phyloP scores from a whole-genome alignment of 768 basidiomycete genomes.

The Boletales sp. region DNA sequence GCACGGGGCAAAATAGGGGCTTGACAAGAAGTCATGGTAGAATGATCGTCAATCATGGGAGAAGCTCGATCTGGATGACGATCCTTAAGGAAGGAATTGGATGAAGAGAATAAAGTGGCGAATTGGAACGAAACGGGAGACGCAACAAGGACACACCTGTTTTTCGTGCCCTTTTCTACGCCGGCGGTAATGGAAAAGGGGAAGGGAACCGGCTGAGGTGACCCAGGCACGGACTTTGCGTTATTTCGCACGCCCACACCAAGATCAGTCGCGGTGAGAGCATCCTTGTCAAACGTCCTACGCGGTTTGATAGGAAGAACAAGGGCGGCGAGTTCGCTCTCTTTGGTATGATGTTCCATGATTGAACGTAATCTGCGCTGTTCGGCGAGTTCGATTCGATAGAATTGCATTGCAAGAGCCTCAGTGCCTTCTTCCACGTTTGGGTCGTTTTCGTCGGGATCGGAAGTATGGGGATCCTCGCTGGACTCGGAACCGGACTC shows the following conservation, averaged over 20 bases:
- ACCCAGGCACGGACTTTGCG: conserved; percentile 17
- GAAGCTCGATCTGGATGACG: background rate
- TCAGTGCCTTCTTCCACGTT: conserved; percentile 69
- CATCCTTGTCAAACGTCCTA: conserved; percentile 1
- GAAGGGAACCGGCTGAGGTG: conserved; percentile 35
- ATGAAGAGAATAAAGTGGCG: background rate
- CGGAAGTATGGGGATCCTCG: conserved; percentile 30
- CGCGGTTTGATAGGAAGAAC: conserved; percentile 5
- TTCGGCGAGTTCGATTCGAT: conserved; percentile 87
- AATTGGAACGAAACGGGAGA: background rate
- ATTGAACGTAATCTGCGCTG: conserved; percentile 84
- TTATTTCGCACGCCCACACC: conserved; percentile 2
- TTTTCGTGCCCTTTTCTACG: conserved; percentile 92
- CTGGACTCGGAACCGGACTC: conserved; percentile 34
- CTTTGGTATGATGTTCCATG: conserved; percentile 85
- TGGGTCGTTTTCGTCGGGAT: conserved; percentile 34
- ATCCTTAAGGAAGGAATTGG: background rate
- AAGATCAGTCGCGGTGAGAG: background rate
- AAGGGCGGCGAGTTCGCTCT: conserved; percentile 34
- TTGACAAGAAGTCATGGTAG: background rate
- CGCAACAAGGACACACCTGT: conserved; percentile 53
- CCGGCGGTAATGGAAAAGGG: conserved; percentile 95
- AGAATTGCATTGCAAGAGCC: conserved; percentile 88
- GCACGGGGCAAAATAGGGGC: background rate
- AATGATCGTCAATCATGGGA: conserved; percentile 1